phyloP scores from a whole-genome alignment of 139 green algal species.

The Zygnema circumcarinatum region DNA sequence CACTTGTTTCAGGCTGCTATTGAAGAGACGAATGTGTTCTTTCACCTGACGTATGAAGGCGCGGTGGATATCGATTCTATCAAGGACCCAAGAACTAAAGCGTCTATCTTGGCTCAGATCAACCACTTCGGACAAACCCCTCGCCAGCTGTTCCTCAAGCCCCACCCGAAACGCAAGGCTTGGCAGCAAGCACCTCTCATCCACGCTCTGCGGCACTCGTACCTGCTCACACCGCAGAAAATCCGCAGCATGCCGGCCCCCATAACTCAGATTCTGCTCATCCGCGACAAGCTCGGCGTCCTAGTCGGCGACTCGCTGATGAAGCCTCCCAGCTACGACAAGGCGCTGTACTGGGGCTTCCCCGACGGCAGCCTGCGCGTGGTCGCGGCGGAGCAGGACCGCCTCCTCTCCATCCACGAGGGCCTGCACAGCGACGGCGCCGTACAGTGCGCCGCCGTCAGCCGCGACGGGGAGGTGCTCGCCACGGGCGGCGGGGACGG shows the following conservation, averaged over 20 bases:
- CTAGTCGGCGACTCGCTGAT: slow-evolving; percentile 58
- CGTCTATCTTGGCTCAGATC: slow-evolving; percentile 64
- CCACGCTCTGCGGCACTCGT: slow-evolving; percentile 25
- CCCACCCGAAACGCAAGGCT: slow-evolving; percentile 37
- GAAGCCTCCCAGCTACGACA: slow-evolving; percentile 48
- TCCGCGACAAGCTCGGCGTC: slow-evolving; percentile 23
- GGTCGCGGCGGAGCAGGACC: slow-evolving; percentile 60
- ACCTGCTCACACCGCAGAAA: slow-evolving; percentile 19
- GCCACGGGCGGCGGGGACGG: slow-evolving; percentile 52
- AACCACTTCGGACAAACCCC: slow-evolving; percentile 68
- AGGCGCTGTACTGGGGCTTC: slow-evolving; percentile 67
- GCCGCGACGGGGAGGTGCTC: slow-evolving; percentile 36
- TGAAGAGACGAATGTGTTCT: slow-evolving; percentile 67
- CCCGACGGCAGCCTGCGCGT: slow-evolving; percentile 66
- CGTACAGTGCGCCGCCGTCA: slow-evolving; percentile 43
- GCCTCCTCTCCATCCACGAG: slow-evolving; percentile 55
- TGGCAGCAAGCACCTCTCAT: slow-evolving; percentile 19
- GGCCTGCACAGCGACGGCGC: slow-evolving; percentile 35
- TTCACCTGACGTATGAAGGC: slow-evolving; percentile 71
- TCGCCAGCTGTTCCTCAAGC: slow-evolving; percentile 60
- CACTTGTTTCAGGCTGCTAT: slow-evolving; percentile 54
- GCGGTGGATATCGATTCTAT: slow-evolving; percentile 65
- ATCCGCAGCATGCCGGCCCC: slow-evolving; percentile 17
- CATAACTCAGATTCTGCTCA: slow-evolving; percentile 41
- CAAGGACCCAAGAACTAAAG: slow-evolving; percentile 44